Evolutionary conservation across 148 eudicot species (phyloP).

Genomic region (Chenopodium quinoa): DNA sequence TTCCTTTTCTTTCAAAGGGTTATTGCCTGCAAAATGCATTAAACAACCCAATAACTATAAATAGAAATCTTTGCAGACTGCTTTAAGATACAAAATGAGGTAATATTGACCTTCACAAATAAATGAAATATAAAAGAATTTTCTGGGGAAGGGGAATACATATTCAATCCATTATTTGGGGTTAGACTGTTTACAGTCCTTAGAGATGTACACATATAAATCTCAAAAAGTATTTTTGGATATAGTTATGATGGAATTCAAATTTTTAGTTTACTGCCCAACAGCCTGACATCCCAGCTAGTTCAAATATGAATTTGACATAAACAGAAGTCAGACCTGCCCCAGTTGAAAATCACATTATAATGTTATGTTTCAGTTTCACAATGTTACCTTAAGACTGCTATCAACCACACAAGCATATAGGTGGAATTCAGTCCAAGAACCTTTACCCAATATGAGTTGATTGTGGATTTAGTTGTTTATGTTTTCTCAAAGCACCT

Average conservation of each 20-base stretch:
- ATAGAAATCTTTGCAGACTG: conserved; percentile 3
- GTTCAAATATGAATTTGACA: background rate
- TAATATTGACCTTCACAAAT: background rate
- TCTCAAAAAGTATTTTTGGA: background rate
- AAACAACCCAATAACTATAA: conserved; percentile 4
- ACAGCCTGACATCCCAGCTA: background rate
- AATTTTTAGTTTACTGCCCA: background rate
- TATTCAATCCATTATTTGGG: background rate
- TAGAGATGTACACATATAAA: background rate
- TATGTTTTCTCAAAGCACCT: background rate
- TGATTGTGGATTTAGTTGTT: no score
- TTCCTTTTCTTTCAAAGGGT: conserved; percentile 52
- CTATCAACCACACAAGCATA: background rate
- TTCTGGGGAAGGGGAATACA: background rate
- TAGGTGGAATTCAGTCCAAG: background rate
- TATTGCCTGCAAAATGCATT: conserved; percentile 42
- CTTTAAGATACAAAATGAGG: background rate
- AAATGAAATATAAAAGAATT: background rate
- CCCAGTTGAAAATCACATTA: background rate
- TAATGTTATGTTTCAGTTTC: background rate
- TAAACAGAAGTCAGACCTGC: background rate
- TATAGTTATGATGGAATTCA: background rate
- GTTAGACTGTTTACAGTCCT: no score
- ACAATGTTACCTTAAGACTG: background rate
- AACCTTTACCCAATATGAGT: background rate